Evolutionary conservation across 495 filamentous ascomycete genomes (phyloP), one percentile per base, ranked within the genome.

Genomic region (Aspergillus bertholletiae): DNA sequence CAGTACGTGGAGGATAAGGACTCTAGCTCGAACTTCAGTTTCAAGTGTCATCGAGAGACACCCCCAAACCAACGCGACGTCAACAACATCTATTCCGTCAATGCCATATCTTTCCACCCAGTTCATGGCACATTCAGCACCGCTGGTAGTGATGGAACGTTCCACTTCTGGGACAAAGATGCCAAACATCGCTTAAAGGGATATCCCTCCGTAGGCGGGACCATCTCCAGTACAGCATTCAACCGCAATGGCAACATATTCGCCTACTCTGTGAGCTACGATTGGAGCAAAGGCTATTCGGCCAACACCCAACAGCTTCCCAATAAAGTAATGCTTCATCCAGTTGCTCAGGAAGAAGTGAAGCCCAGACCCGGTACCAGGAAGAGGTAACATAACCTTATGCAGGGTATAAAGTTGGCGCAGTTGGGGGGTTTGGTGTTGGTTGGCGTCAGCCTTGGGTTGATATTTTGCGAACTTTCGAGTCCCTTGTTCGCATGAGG

Each of bases 1-100:
- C 88, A 94, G 67, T 91, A 92, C 63, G 85, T 90, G 11, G 89
- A 95, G 51, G 90, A 95, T 17, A 94, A 93, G 67, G 88, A 96
- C 63, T 77, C 84, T 13, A 80, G 82, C 61, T 84, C 82, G 50
- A 94, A 94, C 68, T 93, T 96, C 75, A 88, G 85, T 23, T 97
- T 96, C 80, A 95, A 93, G 71, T 97, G 92, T 68, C 92, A 97
- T 65, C 89, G 92, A 21, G 85, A 92, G 60, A 79, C 83, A 11
- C 82, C 85, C 0, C 64, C 83, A n/a, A 79, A 75, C 58, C 77
- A 76, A 58, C 77, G 81, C 54, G 80, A 86, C 57, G 71, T 85
- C 59, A 84, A 83, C 49, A 91, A 95, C 63, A 91, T 97, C 62
- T 96, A 85, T 77, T 79, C 88, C 12, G 89, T 97, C 61, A 96